These are phyloP conservation scores for Lizanozyma gosingica DNA, from an alignment of 1,139 yeast species.

Conservation along the genomic window DNA sequence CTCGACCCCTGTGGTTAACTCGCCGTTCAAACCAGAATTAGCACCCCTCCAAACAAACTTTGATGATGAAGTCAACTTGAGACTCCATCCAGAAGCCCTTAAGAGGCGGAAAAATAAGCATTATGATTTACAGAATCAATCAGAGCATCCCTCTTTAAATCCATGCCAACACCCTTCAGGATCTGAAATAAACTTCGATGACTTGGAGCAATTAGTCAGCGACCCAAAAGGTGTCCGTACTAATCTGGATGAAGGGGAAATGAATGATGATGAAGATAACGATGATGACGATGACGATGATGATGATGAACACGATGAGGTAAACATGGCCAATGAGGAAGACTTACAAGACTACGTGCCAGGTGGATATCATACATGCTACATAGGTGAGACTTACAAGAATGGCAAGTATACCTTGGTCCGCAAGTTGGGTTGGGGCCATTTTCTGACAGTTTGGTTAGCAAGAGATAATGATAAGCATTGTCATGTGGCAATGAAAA, in stretches of 20 bases:
- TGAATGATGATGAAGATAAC: constrained; percentile 4
- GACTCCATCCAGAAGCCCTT: constrained; percentile 1
- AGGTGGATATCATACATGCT: constrained; percentile 87
- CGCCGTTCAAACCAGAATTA: constrained; percentile 27
- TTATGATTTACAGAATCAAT: too few species aligned
- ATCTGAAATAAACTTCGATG: not conserved
- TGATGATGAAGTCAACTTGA: constrained; percentile 8
- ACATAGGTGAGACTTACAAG: constrained; percentile 64
- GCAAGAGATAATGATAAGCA: constrained; percentile 52
- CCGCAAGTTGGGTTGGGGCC: constrained; percentile 88
- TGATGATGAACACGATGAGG: constrained; percentile 22
- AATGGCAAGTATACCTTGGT: constrained; percentile 52
- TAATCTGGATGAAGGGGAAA: constrained; percentile 3
- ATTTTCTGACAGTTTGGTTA: constrained; percentile 84
- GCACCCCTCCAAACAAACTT: constrained; percentile 30
- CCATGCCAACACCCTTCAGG: not conserved
- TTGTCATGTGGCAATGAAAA: constrained; percentile 73
- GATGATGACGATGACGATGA: constrained; percentile 14
- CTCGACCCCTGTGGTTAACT: constrained; percentile 1
- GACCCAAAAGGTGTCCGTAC: constrained; percentile 5
- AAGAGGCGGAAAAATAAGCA: constrained; percentile 4
- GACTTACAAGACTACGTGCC: constrained; percentile 59
- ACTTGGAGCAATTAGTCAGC: constrained; percentile 1
- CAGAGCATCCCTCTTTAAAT: not conserved
- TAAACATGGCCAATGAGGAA: constrained; percentile 47